Base-by-base conservation (phyloP, 1,284 basidiomycete genomes). In the Exobasidium rhododendri region DNA sequence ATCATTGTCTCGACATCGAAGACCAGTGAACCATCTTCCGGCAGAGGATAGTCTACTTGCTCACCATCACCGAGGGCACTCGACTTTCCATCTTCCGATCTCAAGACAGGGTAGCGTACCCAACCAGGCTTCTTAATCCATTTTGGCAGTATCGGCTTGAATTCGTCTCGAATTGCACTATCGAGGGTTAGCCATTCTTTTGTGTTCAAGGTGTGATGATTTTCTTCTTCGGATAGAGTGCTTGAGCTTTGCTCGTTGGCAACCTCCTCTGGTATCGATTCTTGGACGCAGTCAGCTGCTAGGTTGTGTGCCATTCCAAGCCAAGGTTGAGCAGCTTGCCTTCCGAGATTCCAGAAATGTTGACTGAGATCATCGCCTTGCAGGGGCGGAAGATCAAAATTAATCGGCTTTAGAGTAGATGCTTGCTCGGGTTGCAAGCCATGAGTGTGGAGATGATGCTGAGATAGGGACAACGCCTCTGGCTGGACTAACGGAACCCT, bases 1-100 rank as follows among this genome's bases (percentile, higher is more conserved):
- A 92, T 92, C 83, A 98, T 85, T 0, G 91, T 93, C 81, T 98
- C 94, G 54, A 98, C 90, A 79, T 99, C 96, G 70, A 98, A 97
- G 0, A 87, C 86, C 57, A 97, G 84, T 80, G 87, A 85, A 56
- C 88, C 82, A 73, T 94, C 92, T 0, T 85, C 83, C 60, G 81
- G 67, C 46, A 72, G 68, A 50, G 80, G 75, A 50, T 71, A 70
- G 0, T 82, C 78, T 13, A 83, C 80, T 6, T 73, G 57, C 17
- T 78, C 70, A 22, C 74, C 71, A 10, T 63, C 52, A 2, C 68
- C 76, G 1, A 77, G 60, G 0, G 67, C 72, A 17, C 61, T 30
- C 17, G 32, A 43, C 13, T 53, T 58, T 13, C 71, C 68, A 17
- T 78, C 72, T 0, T 58, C 46, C 2, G 69, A 68, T 32, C 71